These are phyloP conservation scores for Elaeagnus macrophylla DNA, from an alignment of 306 rosid species.

Conservation along the genomic window DNA sequence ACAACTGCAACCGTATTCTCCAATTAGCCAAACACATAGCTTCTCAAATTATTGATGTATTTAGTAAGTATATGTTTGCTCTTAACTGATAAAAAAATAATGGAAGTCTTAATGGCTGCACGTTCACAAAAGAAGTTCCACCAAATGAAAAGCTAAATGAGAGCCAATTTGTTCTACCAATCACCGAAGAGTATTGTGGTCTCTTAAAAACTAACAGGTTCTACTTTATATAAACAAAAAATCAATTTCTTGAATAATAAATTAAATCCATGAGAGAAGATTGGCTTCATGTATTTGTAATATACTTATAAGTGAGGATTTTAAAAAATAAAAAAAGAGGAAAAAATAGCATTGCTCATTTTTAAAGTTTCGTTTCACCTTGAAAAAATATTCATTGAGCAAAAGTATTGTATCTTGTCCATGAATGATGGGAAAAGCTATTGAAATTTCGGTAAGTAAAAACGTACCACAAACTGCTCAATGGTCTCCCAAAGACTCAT, in stretches of 20 bases:
- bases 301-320: not conserved
- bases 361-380: not conserved
- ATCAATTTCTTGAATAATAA: no score
- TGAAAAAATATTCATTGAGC: not conserved
- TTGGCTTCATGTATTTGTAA: not conserved
- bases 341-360: not conserved
- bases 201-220: no score
- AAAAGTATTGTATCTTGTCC: no score
- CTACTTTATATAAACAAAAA: no score
- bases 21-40: conserved; percentile 16
- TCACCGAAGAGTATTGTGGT: no score
- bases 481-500: conserved; percentile 44
- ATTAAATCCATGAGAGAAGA: no score
- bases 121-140: not conserved
- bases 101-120: not conserved
- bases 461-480: conserved; percentile 47
- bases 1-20: conserved; percentile 44
- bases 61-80: not conserved
- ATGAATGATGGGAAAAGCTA: no score
- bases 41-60: not conserved
- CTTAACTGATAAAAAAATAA: not conserved
- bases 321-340: not conserved
- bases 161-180: no score
- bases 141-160: no score
- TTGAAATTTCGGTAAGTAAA: not conserved